These are phyloP conservation scores for Clonostachys byssicola DNA, from an alignment of 2,329 filamentous ascomycete species.

Conservation along the genomic window DNA sequence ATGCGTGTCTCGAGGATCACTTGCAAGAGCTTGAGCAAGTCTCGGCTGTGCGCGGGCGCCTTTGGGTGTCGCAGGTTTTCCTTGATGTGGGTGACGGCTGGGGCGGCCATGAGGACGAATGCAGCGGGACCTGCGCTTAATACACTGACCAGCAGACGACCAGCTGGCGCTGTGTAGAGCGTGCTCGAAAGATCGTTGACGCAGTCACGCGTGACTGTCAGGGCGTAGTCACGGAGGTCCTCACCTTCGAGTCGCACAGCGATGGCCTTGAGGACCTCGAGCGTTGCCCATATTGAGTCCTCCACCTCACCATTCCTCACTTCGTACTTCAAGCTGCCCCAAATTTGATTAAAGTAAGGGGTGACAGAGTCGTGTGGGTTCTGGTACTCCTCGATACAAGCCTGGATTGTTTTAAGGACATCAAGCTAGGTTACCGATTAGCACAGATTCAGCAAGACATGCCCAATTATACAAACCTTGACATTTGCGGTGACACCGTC, in stretches of 20 bases:
- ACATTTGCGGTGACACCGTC: conserved; percentile 54
- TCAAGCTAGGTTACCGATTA: conserved; percentile 34
- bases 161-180: conserved; percentile 46
- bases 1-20: conserved; percentile 43
- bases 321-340: conserved; percentile 59
- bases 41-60: conserved; percentile 43
- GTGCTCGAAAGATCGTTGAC: conserved; percentile 47
- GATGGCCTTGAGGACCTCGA: conserved; percentile 48
- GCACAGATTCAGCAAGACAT: neutral
- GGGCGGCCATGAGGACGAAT: conserved; percentile 42
- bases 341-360: conserved; percentile 46
- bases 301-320: conserved; percentile 57
- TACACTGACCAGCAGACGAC: conserved; percentile 46
- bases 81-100: conserved; percentile 42
- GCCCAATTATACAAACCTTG: conserved; percentile 31
- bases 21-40: conserved; percentile 46
- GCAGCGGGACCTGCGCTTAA: conserved; percentile 40
- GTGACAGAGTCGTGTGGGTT: conserved; percentile 39
- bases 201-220: conserved; percentile 47
- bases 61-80: conserved; percentile 46
- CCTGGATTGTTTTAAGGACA: conserved; percentile 49
- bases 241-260: conserved; percentile 38
- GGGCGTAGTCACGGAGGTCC: conserved; percentile 38
- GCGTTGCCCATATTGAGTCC: conserved; percentile 51
- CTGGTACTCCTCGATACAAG: conserved; percentile 45